Evolutionary conservation across 176 grass and related monocot genomes (phyloP).

Genomic region (Raddia distichophylla): DNA sequence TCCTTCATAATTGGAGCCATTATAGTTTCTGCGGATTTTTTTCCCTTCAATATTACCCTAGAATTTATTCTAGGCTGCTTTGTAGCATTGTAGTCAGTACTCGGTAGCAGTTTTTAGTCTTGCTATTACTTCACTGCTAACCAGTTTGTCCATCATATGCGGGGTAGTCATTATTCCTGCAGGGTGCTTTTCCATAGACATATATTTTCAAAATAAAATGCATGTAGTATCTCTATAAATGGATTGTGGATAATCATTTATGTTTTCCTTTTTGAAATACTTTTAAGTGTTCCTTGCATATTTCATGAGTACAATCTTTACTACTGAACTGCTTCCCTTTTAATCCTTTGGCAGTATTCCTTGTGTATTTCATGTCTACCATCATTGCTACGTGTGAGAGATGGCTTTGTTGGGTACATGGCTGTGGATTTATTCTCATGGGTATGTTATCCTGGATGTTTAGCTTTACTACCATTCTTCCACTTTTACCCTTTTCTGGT

Average conservation of each 20-base stretch:
- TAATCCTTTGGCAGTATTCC: constrained; percentile 62
- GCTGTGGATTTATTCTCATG: constrained; percentile 96
- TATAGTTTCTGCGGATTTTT: constrained; percentile 6
- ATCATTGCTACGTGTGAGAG: constrained; percentile 82
- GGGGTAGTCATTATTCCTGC: constrained; percentile 16
- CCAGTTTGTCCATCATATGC: constrained; percentile 10
- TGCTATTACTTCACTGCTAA: constrained; percentile 4
- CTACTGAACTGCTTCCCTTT: constrained; percentile 42
- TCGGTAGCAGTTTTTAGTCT: constrained; percentile 18
- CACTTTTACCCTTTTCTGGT: constrained; percentile 24
- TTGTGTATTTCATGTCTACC: constrained; percentile 68
- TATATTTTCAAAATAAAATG: constrained; percentile 14
- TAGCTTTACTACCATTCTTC: constrained; percentile 45
- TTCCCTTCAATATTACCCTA: neutral
- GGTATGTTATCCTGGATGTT: constrained; percentile 60
- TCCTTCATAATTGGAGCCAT: constrained; percentile 15
- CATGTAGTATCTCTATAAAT: constrained; percentile 12
- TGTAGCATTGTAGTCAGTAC: constrained; percentile 3
- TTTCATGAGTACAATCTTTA: constrained; percentile 49
- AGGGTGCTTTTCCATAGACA: constrained; percentile 11
- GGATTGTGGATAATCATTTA: constrained; percentile 2
- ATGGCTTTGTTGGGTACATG: constrained; percentile 90
- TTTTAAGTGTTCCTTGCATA: constrained; percentile 49
- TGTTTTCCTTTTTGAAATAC: neutral
- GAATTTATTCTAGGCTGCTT: constrained; percentile 10